Base-by-base conservation (phyloP, 108 stramenopile species). In the Nitzschia putrida region DNA sequence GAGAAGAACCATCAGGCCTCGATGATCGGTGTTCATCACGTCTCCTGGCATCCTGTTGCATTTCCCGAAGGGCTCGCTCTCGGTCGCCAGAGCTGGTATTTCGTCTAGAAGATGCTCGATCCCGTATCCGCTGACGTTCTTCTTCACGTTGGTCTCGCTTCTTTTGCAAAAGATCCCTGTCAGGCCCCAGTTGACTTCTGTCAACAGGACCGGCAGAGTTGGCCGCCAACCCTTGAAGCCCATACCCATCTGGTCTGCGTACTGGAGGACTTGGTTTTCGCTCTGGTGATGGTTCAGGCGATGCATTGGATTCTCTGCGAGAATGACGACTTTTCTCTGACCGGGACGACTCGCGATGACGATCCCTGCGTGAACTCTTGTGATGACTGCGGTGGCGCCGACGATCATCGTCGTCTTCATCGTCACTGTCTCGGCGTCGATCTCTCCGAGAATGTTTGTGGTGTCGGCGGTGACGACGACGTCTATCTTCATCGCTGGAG, bases 181-280 rank as follows among this genome's bases (percentile, higher is more conserved):
- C 70, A 8, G 93, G 93, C 23, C 90, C 90, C 3, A 94, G 69
- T 65, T 82, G 74, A 3, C 43, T 20, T 38, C 23, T 29, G 42
- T 47, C 49, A 12, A 55, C 43, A 52, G 71, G 29, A 16, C 47
- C 47, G 14, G 47, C 3, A 18, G 47, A 49, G 29, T 34, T 47
- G 13, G 56, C 50, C 18, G 49, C 56, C 22, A 56, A 74, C 34
- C 79, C 83, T 25, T 80, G 68, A 5, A 88, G 63, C 23, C 90
- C 90, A 58, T 81, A 88, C 20, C 88, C 85, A 41, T 80, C 71
- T 40, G 56, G 52, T 55, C 77, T 83, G 14, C 14, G 53, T 59
- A 25, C 52, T 53, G 20, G 41, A 47, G 63, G 57, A 66, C 42
- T 18, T 44, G 54, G 26, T 34, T 34, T 34, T 34, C 29, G 29